phyloP scores from a whole-genome alignment of 139 green algal species.

The Eudorina sp. region DNA sequence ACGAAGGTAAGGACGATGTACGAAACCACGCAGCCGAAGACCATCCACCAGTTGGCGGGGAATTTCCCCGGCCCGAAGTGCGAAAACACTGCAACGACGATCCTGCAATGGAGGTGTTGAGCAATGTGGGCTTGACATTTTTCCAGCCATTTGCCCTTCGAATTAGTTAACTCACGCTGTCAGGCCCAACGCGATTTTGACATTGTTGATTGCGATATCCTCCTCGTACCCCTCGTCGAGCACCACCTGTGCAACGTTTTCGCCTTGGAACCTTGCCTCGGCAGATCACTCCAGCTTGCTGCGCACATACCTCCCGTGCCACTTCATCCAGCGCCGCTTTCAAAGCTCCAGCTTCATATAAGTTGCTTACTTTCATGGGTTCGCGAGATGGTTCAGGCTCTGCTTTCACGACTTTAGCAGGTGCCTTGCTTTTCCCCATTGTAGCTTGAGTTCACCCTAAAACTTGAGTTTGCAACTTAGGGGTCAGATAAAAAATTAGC shows the following conservation, averaged over 20 bases:
- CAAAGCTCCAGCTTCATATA: constrained; percentile 69
- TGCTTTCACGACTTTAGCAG: no score
- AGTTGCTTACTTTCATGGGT: constrained; percentile 58
- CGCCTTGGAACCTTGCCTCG: background rate
- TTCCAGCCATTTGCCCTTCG: background rate
- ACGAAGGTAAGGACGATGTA: constrained; percentile 73
- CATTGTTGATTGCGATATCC: constrained; percentile 75
- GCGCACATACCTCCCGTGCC: constrained; percentile 66
- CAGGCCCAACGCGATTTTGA: constrained; percentile 82
- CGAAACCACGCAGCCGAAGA: constrained; percentile 73
- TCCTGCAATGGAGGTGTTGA: constrained; percentile 64
- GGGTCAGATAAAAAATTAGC: no score
- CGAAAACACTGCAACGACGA: constrained; percentile 70
- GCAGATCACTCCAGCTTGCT: no score
- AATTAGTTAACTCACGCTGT: constrained; percentile 68
- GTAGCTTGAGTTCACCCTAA: no score
- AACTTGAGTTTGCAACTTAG: no score
- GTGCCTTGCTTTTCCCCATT: no score
- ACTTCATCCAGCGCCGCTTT: constrained; percentile 77
- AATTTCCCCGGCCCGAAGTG: constrained; percentile 87
- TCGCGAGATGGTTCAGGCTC: constrained; percentile 4
- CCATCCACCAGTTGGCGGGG: constrained; percentile 68
- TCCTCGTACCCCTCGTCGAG: constrained; percentile 69
- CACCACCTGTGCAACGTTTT: constrained; percentile 61
- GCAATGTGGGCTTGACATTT: background rate